Evolutionary conservation across 148 eudicot species (phyloP).

Genomic region (Polygonum aviculare): DNA sequence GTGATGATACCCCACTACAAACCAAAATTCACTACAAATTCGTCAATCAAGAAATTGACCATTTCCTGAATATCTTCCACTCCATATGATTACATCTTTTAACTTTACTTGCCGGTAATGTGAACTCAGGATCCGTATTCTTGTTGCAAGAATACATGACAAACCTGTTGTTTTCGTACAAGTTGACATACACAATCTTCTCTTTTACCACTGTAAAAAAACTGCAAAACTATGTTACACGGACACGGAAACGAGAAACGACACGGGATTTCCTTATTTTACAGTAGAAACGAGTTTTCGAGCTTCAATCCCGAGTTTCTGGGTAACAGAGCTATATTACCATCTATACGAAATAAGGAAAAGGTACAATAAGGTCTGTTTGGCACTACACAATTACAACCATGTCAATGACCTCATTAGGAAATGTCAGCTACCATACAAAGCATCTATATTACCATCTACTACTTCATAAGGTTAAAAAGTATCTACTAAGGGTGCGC

Average conservation of each 20-base stretch:
- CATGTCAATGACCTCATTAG: neutral
- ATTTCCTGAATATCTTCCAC: neutral
- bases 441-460: neutral
- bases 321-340: no score
- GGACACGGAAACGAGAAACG: no score
- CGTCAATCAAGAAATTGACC: neutral
- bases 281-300: no score
- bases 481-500: neutral
- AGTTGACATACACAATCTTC: neutral
- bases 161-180: neutral
- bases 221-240: neutral
- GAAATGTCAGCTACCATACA: neutral
- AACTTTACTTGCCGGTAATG: neutral
- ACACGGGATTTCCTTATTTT: no score
- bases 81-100: neutral
- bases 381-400: no score
- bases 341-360: neutral
- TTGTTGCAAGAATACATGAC: neutral
- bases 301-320: no score
- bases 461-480: neutral
- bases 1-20: neutral
- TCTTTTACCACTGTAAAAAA: neutral
- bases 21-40: neutral
- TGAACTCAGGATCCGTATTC: neutral
- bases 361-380: no score